phyloP scores from a whole-genome alignment of 1,284 basidiomycete species.

The Cryptococcus hybrid region DNA sequence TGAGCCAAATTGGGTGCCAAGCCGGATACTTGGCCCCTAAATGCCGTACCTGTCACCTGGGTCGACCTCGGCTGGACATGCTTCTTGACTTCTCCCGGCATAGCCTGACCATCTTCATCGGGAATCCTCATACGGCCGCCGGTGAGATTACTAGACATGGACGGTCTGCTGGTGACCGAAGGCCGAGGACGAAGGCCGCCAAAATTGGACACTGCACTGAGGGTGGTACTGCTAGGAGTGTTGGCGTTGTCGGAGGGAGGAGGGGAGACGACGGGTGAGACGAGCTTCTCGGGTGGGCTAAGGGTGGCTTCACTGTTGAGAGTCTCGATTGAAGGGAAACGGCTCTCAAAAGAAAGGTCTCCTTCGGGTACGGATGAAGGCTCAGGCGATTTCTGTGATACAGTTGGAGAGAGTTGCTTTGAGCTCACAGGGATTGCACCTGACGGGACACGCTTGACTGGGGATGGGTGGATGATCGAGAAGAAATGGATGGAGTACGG shows the following conservation, averaged over 20 bases:
- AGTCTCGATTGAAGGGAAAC: slow-evolving; percentile 46
- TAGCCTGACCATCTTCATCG: neutral
- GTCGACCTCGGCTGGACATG: slow-evolving; percentile 42
- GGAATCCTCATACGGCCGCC: slow-evolving; percentile 27
- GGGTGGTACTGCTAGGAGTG: neutral
- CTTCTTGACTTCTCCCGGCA: neutral
- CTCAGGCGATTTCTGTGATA: slow-evolving; percentile 6
- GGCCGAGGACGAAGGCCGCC: slow-evolving; percentile 1
- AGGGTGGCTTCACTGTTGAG: slow-evolving; percentile 21
- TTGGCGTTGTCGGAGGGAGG: slow-evolving; percentile 2
- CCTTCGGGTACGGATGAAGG: slow-evolving; percentile 25
- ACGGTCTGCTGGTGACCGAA: slow-evolving; percentile 9
- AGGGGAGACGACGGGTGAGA: slow-evolving; percentile 23
- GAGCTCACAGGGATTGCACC: slow-evolving; percentile 1
- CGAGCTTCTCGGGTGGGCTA: slow-evolving; percentile 13
- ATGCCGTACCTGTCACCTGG: slow-evolving; percentile 50
- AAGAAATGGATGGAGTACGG: slow-evolving; percentile 1
- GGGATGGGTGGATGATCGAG: slow-evolving; percentile 2
- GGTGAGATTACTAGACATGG: slow-evolving; percentile 40
- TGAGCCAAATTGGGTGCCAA: slow-evolving; percentile 6
- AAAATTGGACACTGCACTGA: neutral
- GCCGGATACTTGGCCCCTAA: slow-evolving; percentile 23
- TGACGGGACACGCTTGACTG: slow-evolving; percentile 3
- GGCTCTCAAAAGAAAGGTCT: slow-evolving; percentile 39
- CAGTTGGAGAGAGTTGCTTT: slow-evolving; percentile 1